A percentile compares a stretch with the other conserved stretches of the same genome.
phyloP scores from a whole-genome alignment of 306 rosid species.

The apple (Malus domestica) region DNA sequence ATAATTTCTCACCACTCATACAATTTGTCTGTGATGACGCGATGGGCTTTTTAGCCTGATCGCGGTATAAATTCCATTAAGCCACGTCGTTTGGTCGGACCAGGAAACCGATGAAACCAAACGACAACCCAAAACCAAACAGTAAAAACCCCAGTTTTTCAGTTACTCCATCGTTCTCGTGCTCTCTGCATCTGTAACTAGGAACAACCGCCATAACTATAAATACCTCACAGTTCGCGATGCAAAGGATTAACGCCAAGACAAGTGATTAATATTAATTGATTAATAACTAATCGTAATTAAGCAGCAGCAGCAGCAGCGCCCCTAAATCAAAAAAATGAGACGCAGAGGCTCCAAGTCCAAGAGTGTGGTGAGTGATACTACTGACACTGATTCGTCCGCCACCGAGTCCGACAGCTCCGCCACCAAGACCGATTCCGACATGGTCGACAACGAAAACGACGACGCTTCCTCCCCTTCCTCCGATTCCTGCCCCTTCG shows the following conservation, averaged over 20 bases:
- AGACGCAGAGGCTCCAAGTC: conserved; percentile 36
- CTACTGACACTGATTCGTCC: conserved; percentile 21
- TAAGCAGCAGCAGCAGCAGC: too few species aligned
- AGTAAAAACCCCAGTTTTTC: too few species aligned
- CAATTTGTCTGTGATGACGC: too few species aligned
- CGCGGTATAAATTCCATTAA: too few species aligned
- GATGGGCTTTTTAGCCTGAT: too few species aligned
- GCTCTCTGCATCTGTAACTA: too few species aligned
- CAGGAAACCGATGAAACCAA: too few species aligned
- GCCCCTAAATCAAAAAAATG: not conserved
- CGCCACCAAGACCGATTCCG: conserved; percentile 33
- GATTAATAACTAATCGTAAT: too few species aligned
- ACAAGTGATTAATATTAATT: not conserved
- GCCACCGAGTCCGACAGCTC: conserved; percentile 23
- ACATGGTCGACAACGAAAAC: conserved; percentile 13
- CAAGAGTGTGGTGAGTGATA: conserved; percentile 15
- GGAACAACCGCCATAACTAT: too few species aligned
- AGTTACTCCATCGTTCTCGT: too few species aligned
- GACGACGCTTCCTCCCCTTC: conserved; percentile 14
- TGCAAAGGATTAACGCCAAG: not conserved
- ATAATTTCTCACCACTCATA: accelerated
- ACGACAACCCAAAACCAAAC: too few species aligned
- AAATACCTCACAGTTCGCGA: not conserved
- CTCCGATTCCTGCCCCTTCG: conserved; percentile 38
- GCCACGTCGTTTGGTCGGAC: too few species aligned